Base-by-base conservation (phyloP, 352 stramenopile genomes). In the Peronospora belbahrii region DNA sequence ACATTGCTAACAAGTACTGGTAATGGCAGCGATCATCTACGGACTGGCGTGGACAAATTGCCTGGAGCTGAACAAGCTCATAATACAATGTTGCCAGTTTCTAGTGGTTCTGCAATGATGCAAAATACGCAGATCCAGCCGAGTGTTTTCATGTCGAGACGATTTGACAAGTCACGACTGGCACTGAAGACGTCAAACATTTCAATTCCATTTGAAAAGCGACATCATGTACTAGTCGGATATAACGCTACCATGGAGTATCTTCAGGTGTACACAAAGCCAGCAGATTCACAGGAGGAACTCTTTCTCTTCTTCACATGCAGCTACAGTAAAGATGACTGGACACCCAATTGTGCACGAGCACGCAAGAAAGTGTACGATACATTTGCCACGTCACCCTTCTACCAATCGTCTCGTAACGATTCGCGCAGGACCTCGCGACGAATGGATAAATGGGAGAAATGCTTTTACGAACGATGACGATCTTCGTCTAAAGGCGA, bases 301-400 rank as follows among this genome's bases (percentile, higher is more conserved):
- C 42, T 87, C n/a, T 84, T 83, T 42, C 53, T 85, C 10, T 83
- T 83, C 41, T 87, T 87, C 47, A 76, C 65, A 2, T 87, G 74
- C 56, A 79, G 70, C 13, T 67, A 81, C 37, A 57, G 59, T 15
- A 77, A 25, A 48, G 42, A 70, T 27, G 68, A 86, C 52, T 86
- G 74, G 71, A 74, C 56, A 7, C 50, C 53, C n/a, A 52, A 66
- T 30, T 86, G 72, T 27, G 48, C 39, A 6, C 53, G 59, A 17
- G 70, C 74, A 37, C 59, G 57, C 4, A 62, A 74, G 47, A 63
- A 63, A 19, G 64, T 84, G 11, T 78, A 84, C 40, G 60, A 70
- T 24, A 52, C 65, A 2, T 86, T 86, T 46, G 50, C 59, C 27
- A 79, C 76, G 59, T 77, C 71, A 6, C n/a, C 70, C 72, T 17